phyloP scores from a whole-genome alignment of 768 basidiomycete genomes.

The Kwoniella dejecticola region DNA sequence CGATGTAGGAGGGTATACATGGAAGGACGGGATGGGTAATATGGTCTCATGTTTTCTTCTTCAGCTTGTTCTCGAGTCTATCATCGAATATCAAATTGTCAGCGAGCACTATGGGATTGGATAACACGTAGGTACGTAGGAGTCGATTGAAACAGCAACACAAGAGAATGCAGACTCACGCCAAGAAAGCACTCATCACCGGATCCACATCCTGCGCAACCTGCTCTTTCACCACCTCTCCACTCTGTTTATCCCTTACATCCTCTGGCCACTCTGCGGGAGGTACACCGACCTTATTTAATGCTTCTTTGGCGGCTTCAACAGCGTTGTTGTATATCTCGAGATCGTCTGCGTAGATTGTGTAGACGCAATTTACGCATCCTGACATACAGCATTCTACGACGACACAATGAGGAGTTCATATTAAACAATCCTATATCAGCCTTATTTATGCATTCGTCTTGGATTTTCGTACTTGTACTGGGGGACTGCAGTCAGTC shows the following conservation, averaged over 20 bases:
- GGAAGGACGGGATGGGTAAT: too few species aligned
- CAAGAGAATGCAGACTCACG: slow-evolving; percentile 46
- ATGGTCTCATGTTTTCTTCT: too few species aligned
- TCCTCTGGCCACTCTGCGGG: slow-evolving; percentile 67
- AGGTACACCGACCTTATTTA: slow-evolving; percentile 61
- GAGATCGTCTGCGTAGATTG: slow-evolving; percentile 76
- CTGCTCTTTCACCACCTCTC: slow-evolving; percentile 22
- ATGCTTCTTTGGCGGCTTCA: slow-evolving; percentile 60
- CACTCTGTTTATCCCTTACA: slow-evolving; percentile 25
- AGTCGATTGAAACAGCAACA: too few species aligned
- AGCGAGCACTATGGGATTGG: too few species aligned
- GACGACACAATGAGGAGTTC: not conserved
- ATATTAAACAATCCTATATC: too few species aligned
- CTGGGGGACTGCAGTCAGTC: too few species aligned
- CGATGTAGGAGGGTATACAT: too few species aligned
- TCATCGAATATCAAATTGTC: not conserved
- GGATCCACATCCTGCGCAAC: slow-evolving; percentile 50
- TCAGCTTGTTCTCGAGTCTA: slow-evolving; percentile 45
- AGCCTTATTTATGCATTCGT: not conserved
- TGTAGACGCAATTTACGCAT: slow-evolving; percentile 88
- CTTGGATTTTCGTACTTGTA: too few species aligned
- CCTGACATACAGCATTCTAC: slow-evolving; percentile 94
- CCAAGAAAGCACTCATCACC: slow-evolving; percentile 69
- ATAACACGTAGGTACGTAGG: too few species aligned
- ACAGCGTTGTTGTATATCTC: slow-evolving; percentile 66